Evolutionary conservation across 768 basidiomycete genomes (phyloP).

Genomic region (Boletus pseudo-olivaceus): DNA sequence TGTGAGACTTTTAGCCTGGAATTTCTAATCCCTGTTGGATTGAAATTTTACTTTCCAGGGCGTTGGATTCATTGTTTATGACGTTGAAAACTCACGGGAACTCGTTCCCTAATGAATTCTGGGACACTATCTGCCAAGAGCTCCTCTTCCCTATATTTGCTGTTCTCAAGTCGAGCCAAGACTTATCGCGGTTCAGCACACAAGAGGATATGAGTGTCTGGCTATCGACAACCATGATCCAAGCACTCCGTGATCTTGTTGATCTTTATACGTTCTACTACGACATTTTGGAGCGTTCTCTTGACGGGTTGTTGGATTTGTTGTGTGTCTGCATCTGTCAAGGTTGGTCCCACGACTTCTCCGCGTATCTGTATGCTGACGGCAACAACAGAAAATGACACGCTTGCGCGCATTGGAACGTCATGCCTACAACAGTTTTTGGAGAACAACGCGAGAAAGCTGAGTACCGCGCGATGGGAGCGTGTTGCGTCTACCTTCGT

Average conservation of each 20-base stretch:
- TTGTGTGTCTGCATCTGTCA: constrained; percentile 97
- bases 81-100: constrained; percentile 89
- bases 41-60: constrained; percentile 45
- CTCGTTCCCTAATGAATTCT: constrained; percentile 86
- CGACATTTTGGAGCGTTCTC: constrained; percentile 80
- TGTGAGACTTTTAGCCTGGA: constrained; percentile 55
- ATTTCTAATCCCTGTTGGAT: constrained; percentile 2
- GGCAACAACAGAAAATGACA: constrained; percentile 80
- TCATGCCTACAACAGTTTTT: constrained; percentile 95
- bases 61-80: constrained; percentile 93
- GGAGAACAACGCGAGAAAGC: constrained; percentile 87
- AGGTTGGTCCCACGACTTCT: constrained; percentile 51
- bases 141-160: constrained; percentile 98
- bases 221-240: constrained; percentile 98
- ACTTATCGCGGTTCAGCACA: constrained; percentile 87
- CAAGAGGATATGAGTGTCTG: constrained; percentile 99
- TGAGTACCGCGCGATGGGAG: constrained; percentile 86
- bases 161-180: constrained; percentile 89
- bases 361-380: constrained; percentile 2
- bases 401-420: constrained; percentile 94
- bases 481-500: constrained; percentile 89
- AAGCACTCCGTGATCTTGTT: constrained; percentile 91
- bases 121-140: constrained; percentile 97
- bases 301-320: constrained; percentile 92
- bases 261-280: constrained; percentile 97